phyloP scores from a whole-genome alignment of 164 flowering plant genomes.

The Vitis rupestris region DNA sequence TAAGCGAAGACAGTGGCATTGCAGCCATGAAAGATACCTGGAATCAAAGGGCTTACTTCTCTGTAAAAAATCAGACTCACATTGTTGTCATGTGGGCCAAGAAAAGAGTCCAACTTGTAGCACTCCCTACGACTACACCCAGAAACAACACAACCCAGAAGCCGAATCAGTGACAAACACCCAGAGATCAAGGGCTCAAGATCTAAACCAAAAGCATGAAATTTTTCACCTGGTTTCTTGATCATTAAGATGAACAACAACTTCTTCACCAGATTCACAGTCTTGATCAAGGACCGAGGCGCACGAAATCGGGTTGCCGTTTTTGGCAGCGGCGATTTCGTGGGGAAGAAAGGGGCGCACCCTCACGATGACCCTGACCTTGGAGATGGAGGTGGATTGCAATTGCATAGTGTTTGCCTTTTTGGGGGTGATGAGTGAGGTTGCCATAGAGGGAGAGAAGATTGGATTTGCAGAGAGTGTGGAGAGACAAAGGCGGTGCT shows the following conservation, averaged over 20 bases:
- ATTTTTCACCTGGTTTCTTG: constrained; percentile 10
- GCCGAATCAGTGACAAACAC: not conserved
- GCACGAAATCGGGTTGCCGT: constrained; percentile 38
- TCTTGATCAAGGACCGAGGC: constrained; percentile 43
- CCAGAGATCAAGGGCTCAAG: not conserved
- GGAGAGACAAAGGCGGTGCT: no score
- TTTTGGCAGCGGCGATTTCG: constrained; percentile 31
- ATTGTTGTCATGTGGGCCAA: constrained; percentile 55
- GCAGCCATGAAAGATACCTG: constrained; percentile 62
- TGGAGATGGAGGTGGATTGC: constrained; percentile 32
- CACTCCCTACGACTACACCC: constrained; percentile 71
- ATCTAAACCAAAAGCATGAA: no score
- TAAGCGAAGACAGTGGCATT: constrained; percentile 92
- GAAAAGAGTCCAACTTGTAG: constrained; percentile 77
- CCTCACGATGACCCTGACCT: constrained; percentile 69
- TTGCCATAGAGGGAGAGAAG: no score
- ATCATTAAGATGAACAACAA: constrained; percentile 63
- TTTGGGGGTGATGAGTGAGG: no score
- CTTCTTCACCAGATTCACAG: constrained; percentile 36
- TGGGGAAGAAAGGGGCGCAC: constrained; percentile 78
- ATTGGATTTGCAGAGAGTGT: no score
- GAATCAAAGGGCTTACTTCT: constrained; percentile 80
- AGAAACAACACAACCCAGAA: constrained; percentile 6
- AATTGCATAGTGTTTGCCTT: not conserved
- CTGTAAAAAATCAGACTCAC: constrained; percentile 52